Conservation (phyloP, 495 filamentous ascomycete species). For the Cairneyella variabilis region DNA sequence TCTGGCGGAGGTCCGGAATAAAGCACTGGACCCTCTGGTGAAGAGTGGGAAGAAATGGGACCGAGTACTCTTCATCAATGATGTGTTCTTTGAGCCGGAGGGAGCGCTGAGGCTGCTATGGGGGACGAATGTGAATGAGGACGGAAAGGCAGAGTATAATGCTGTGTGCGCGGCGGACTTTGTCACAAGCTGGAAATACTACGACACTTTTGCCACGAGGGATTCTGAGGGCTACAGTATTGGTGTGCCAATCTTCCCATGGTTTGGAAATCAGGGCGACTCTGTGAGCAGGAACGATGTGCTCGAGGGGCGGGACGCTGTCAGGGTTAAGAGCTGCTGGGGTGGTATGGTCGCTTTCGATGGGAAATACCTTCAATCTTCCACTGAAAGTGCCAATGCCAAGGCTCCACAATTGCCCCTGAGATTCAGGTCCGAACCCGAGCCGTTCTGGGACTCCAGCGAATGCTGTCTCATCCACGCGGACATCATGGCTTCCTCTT, state of each 20-base stretch:
- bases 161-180: constrained; percentile 81
- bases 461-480: constrained; percentile 79
- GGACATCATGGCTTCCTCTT: constrained; percentile 52
- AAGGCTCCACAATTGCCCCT: constrained; percentile 35
- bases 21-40: constrained; percentile 62
- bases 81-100: constrained; percentile 66
- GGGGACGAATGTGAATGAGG: constrained; percentile 59
- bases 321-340: constrained; percentile 76
- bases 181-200: constrained; percentile 71
- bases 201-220: constrained; percentile 76
- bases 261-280: constrained; percentile 59
- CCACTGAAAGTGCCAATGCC: constrained; percentile 5
- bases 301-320: constrained; percentile 58
- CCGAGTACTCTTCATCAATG: constrained; percentile 73
- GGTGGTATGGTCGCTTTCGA: constrained; percentile 80
- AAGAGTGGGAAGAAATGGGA: constrained; percentile 48
- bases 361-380: constrained; percentile 53
- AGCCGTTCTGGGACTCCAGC: constrained; percentile 69
- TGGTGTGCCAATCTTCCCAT: constrained; percentile 71
- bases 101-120: constrained; percentile 72
- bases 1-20: constrained; percentile 74
- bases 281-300: constrained; percentile 57
- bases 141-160: constrained; percentile 61
- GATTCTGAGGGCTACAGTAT: constrained; percentile 68
- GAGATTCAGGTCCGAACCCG: constrained; percentile 54